A percentile compares a stretch with the other conserved stretches of the same genome.
phyloP scores from a whole-genome alignment of 2,329 filamentous ascomycete species.

The Trichoderma semiorbis region DNA sequence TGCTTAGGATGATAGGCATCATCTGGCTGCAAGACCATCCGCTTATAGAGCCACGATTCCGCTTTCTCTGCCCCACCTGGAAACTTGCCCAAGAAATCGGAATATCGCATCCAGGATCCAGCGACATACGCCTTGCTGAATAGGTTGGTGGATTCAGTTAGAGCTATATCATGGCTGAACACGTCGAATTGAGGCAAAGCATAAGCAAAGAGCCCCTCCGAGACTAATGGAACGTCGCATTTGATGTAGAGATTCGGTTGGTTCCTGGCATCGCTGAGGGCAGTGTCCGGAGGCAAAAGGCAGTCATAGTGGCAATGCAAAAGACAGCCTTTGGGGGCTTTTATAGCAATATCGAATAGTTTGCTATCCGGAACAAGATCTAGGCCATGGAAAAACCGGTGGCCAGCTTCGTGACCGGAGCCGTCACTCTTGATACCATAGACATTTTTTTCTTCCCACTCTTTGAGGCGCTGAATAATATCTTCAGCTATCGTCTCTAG shows the following conservation, averaged over 20 bases:
- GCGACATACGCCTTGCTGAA: background rate
- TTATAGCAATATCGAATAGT: slow-evolving; percentile 78
- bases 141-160: slow-evolving; percentile 53
- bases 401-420: background rate
- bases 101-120: slow-evolving; percentile 8
- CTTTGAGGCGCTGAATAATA: background rate
- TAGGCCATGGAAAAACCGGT: slow-evolving; percentile 3
- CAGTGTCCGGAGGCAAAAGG: slow-evolving; percentile 31
- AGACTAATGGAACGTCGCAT: slow-evolving; percentile 78
- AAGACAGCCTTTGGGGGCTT: slow-evolving; percentile 84
- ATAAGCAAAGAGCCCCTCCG: slow-evolving; percentile 68
- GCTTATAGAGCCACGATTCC: background rate
- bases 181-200: slow-evolving; percentile 60
- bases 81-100: background rate
- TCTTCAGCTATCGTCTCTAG: background rate
- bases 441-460: background rate
- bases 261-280: background rate
- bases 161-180: slow-evolving; percentile 53
- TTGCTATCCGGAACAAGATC: slow-evolving; percentile 52
- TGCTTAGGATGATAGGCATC: slow-evolving; percentile 4
- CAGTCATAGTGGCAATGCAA: slow-evolving; percentile 83
- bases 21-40: slow-evolving; percentile 6
- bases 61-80: background rate
- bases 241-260: slow-evolving; percentile 42
- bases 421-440: slow-evolving; percentile 3